Evolutionary conservation across 2,329 filamentous ascomycete genomes (phyloP), one percentile per base, ranked within the genome.

Genomic region (Neonectria magnoliae): DNA sequence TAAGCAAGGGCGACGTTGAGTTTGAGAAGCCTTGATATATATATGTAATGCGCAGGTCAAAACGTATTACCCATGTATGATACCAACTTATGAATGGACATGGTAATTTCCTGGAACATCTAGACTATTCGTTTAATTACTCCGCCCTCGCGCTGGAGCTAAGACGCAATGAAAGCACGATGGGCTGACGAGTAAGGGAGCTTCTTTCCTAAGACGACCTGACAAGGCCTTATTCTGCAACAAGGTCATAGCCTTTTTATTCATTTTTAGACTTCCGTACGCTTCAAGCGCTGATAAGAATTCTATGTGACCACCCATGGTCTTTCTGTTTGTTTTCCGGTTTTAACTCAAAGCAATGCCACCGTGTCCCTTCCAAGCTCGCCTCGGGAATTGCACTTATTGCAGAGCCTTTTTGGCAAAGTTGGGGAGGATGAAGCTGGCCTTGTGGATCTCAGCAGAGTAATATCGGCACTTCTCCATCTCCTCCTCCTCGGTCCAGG

Each of bases 371-470:
- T 38, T 57, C 42, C 20, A 22, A 41, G 29, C 13, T 42, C 41
- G 45, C 31, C 10, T 27, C 22, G 13, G 33, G 29, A 29, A 27
- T 44, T 38, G 25, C 45, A 58, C 57, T 77, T 86, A 89, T 81
- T 88, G 78, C 72, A 91, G 83, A 61, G 87, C 88, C 87, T 95
- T 91, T 80, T 93, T 90, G 64, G 95, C 95, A 81, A 98, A 99
- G 79, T 89, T 98, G 68, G 96, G 96, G 79, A 99, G 87, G 68
- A 98, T 82, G 81, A 98, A 99, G 80, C 91, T 90, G 68, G 96
- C 95, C 85, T 94, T 91, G 88, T 99, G 96, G 78, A 99, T 95
- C 79, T 97, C 93, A 78, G 93, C 87, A 85, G 94, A 98, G 88
- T 99, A 99, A 90, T 99, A 99, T 80, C 88, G 89, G 92, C 93